phyloP scores from a whole-genome alignment of 2,329 filamentous ascomycete genomes.

The Westerdykella ornata region DNA sequence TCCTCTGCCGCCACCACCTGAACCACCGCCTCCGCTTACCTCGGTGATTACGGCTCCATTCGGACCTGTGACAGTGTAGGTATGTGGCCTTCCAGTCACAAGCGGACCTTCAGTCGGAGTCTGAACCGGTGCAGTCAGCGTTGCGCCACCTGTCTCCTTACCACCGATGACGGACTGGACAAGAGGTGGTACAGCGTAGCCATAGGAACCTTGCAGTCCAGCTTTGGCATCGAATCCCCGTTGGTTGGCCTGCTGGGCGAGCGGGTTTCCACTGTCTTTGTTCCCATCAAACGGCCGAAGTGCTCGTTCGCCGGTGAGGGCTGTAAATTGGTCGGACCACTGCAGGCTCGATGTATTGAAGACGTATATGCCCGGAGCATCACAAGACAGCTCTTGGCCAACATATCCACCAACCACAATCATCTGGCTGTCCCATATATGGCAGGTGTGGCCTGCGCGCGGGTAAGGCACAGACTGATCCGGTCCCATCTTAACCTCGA shows the following conservation, averaged over 20 bases:
- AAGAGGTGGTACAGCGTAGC: constrained; percentile 62
- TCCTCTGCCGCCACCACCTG: constrained; percentile 19
- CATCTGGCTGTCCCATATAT: constrained; percentile 76
- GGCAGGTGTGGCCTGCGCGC: constrained; percentile 68
- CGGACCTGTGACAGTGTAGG: constrained; percentile 55
- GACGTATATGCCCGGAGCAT: constrained; percentile 63
- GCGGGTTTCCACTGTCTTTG: constrained; percentile 36
- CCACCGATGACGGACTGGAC: constrained; percentile 65
- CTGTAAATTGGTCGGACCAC: constrained; percentile 67
- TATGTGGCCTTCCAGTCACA: constrained; percentile 61
- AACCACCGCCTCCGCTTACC: constrained; percentile 4
- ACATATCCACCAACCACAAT: constrained; percentile 67
- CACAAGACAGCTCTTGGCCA: constrained; percentile 55
- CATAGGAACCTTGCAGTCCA: constrained; percentile 53
- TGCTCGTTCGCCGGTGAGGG: constrained; percentile 52
- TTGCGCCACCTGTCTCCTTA: constrained; percentile 59
- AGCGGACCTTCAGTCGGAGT: constrained; percentile 62
- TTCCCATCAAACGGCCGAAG: constrained; percentile 29
- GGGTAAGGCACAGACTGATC: constrained; percentile 47
- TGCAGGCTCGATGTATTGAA: constrained; percentile 65
- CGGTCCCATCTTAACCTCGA: constrained; percentile 50
- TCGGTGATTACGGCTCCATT: constrained; percentile 39
- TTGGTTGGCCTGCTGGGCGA: constrained; percentile 50
- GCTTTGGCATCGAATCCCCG: constrained; percentile 46
- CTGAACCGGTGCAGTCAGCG: constrained; percentile 55